These are phyloP conservation scores for Selenicereus undatus DNA, from an alignment of 148 eudicot genomes.

Conservation along the genomic window DNA sequence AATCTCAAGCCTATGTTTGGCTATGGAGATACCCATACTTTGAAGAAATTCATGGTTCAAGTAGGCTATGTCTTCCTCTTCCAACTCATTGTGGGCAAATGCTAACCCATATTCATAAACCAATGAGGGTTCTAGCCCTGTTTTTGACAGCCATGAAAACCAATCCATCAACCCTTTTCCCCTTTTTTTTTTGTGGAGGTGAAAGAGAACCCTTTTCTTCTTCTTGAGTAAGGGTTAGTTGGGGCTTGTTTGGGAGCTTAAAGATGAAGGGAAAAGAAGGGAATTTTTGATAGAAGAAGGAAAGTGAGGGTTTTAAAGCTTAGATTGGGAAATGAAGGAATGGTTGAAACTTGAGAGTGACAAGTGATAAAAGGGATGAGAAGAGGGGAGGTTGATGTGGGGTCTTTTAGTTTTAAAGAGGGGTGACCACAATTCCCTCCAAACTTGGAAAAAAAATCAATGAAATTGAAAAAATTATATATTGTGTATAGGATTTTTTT, in stretches of 20 bases:
- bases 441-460: conserved; percentile 4
- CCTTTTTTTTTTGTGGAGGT: background rate
- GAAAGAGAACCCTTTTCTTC: background rate
- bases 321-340: conserved; percentile 17
- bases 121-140: conserved; percentile 57
- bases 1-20: conserved; percentile 90
- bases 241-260: conserved; percentile 23
- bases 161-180: conserved; percentile 58
- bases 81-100: conserved; percentile 75
- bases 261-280: conserved; percentile 2
- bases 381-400: conserved; percentile 8
- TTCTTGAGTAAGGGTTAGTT: conserved; percentile 11
- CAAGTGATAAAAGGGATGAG: conserved; percentile 25
- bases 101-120: conserved; percentile 65
- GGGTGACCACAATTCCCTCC: conserved; percentile 16
- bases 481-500: background rate
- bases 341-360: conserved; percentile 54
- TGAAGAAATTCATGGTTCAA: conserved; percentile 91
- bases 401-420: conserved; percentile 12
- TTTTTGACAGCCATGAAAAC: conserved; percentile 85
- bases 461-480: background rate
- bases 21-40: conserved; percentile 89
- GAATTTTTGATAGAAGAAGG: background rate
- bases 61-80: conserved; percentile 68
- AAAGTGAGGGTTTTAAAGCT: background rate